A percentile compares a stretch with the other conserved stretches of the same genome.
These are phyloP conservation scores for Eucalyptus polybractea DNA, from an alignment of 345 rosid species.

Conservation along the genomic window DNA sequence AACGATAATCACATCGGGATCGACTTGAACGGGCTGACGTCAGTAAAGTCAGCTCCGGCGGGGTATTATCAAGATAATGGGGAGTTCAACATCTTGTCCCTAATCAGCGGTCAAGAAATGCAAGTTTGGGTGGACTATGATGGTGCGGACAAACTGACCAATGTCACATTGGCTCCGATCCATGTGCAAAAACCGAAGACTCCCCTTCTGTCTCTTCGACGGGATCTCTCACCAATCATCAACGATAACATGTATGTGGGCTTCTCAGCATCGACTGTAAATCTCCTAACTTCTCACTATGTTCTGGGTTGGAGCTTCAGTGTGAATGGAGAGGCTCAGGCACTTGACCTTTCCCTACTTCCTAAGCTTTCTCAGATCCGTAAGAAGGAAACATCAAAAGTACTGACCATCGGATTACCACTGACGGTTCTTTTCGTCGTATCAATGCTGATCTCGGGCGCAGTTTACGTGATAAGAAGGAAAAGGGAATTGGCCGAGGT, in stretches of 20 bases:
- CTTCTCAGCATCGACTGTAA: conserved; percentile 50
- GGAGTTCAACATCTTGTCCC: background rate
- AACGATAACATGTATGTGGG: conserved; percentile 40
- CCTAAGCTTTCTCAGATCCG: conserved; percentile 50
- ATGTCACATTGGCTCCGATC: conserved; percentile 37
- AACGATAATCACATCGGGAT: conserved; percentile 49
- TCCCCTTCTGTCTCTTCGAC: conserved; percentile 24
- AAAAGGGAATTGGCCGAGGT: background rate
- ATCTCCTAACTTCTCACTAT: conserved; percentile 17
- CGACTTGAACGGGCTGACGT: conserved; percentile 33
- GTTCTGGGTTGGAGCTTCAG: conserved; percentile 66
- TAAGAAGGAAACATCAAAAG: conserved; percentile 11
- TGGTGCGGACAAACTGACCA: conserved; percentile 1
- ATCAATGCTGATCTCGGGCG: background rate
- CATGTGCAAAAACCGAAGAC: conserved; percentile 15
- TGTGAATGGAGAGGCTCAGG: conserved; percentile 23
- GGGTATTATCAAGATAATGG: conserved; percentile 15
- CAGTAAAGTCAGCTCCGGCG: conserved; percentile 15
- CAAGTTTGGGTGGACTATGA: conserved; percentile 54
- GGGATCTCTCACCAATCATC: conserved; percentile 31
- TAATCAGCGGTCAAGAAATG: conserved; percentile 13
- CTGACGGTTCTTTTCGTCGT: conserved; percentile 6
- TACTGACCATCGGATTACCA: conserved; percentile 42
- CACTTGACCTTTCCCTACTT: conserved; percentile 29
- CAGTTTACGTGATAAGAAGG: background rate